phyloP scores from a whole-genome alignment of 768 basidiomycete species.

The Suillus subalutaceus region DNA sequence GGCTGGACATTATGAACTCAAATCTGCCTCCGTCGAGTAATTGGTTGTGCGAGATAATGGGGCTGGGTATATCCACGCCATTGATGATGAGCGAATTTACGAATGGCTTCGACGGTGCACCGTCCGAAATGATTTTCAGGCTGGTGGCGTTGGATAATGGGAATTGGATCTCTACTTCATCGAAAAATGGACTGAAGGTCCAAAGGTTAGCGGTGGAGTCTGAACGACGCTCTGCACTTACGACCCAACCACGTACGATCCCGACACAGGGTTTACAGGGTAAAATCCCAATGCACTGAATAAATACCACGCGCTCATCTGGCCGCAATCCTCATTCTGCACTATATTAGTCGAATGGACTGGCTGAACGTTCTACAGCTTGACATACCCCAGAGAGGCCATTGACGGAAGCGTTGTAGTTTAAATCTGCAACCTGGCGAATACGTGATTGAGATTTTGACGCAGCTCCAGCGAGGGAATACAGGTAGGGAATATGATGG shows the following conservation, averaged over 20 bases:
- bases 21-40: conserved; percentile 60
- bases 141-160: conserved; percentile 37
- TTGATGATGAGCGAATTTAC: conserved; percentile 63
- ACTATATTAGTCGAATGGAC: not conserved
- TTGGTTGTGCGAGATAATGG: conserved; percentile 63
- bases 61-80: conserved; percentile 42
- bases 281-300: conserved; percentile 86
- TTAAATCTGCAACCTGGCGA: conserved; percentile 58
- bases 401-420: conserved; percentile 70
- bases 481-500: conserved; percentile 86
- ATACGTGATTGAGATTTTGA: conserved; percentile 73
- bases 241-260: conserved; percentile 78
- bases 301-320: conserved; percentile 90
- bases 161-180: conserved; percentile 55
- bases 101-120: conserved; percentile 62
- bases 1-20: conserved; percentile 65
- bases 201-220: not conserved
- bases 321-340: conserved; percentile 88
- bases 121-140: conserved; percentile 56
- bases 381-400: conserved; percentile 71
- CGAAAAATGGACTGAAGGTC: conserved; percentile 50
- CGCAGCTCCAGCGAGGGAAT: conserved; percentile 71
- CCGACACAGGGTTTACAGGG: conserved; percentile 80
- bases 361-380: not conserved
- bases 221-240: conserved; percentile 33